Evolutionary conservation across 805 yeast genomes (phyloP).

Genomic region (Candida orba): DNA sequence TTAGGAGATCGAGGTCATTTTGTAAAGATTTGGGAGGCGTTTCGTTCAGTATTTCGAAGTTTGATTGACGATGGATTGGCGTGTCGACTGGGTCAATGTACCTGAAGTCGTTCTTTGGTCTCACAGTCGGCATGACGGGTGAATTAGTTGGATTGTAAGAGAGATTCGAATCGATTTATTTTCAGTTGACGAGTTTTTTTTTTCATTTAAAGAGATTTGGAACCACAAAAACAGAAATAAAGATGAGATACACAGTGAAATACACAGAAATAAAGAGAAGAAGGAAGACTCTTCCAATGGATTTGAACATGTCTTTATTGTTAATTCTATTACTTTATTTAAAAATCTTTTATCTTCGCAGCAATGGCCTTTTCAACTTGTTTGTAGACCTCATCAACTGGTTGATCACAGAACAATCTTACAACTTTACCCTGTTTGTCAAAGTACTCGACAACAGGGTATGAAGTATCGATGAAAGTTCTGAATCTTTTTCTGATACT

Average conservation of each 20-base stretch:
- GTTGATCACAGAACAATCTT: constrained; percentile 67
- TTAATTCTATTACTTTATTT: too few relatives aligned
- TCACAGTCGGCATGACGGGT: not conserved
- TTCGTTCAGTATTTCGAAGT: not conserved
- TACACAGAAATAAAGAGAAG: too few relatives aligned
- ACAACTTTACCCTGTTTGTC: constrained; percentile 70
- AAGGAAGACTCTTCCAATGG: too few relatives aligned
- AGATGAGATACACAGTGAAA: too few relatives aligned
- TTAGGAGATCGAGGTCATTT: not conserved
- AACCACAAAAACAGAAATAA: too few relatives aligned
- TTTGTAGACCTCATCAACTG: constrained; percentile 70
- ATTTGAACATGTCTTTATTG: too few relatives aligned
- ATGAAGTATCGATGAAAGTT: constrained; percentile 79
- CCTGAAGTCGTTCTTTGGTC: not conserved
- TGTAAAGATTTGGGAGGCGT: too few relatives aligned
- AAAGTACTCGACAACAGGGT: constrained; percentile 88
- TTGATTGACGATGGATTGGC: not conserved
- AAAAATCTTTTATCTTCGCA: constrained; percentile 25
- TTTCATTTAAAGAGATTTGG: too few relatives aligned
- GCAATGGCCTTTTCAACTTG: constrained; percentile 63
- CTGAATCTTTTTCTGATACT: constrained; percentile 84
- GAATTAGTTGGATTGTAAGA: too few relatives aligned
- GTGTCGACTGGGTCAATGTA: not conserved
- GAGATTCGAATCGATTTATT: too few relatives aligned
- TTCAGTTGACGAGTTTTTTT: too few relatives aligned